A percentile compares a stretch with the other conserved stretches of the same genome.
These are phyloP conservation scores for Wallacemonas rigidus DNA, from an alignment of 208 protist species.

Conservation along the genomic window DNA sequence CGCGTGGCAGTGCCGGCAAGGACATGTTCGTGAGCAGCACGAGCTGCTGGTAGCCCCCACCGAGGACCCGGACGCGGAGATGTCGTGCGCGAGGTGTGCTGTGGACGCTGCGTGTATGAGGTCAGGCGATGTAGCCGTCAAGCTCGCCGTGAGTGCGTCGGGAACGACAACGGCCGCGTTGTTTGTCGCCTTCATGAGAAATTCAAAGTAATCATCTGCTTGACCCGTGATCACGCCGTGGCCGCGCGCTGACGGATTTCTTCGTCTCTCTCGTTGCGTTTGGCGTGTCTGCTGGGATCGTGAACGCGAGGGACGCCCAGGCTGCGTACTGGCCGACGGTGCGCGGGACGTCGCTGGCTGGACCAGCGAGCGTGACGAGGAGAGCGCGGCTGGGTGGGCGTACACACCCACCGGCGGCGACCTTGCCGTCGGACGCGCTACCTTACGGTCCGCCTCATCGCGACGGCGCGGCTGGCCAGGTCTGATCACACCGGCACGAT, in stretches of 20 bases:
- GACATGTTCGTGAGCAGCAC: conserved; percentile 14
- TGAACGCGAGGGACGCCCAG: too few species aligned
- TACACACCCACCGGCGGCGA: too few species aligned
- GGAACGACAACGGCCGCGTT: conserved; percentile 2
- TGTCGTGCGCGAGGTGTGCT: background rate
- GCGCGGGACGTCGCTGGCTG: too few species aligned
- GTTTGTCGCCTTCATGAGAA: background rate
- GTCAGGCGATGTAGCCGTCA: background rate
- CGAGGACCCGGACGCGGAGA: background rate
- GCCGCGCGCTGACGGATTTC: too few species aligned
- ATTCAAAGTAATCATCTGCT: background rate
- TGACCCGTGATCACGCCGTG: too few species aligned
- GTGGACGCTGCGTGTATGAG: too few species aligned
- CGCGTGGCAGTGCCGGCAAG: conserved; percentile 6
- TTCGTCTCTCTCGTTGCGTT: too few species aligned
- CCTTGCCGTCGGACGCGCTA: too few species aligned
- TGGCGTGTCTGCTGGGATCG: too few species aligned
- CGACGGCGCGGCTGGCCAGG: background rate
- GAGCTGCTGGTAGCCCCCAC: conserved; percentile 9
- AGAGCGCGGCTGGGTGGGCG: too few species aligned
- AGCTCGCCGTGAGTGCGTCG: background rate
- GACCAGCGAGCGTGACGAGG: too few species aligned
- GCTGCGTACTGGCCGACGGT: too few species aligned
- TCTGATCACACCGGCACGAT: background rate
- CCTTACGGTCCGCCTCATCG: background rate